phyloP scores from a whole-genome alignment of 2,329 filamentous ascomycete genomes.

The Thielaviopsis ethacetica region DNA sequence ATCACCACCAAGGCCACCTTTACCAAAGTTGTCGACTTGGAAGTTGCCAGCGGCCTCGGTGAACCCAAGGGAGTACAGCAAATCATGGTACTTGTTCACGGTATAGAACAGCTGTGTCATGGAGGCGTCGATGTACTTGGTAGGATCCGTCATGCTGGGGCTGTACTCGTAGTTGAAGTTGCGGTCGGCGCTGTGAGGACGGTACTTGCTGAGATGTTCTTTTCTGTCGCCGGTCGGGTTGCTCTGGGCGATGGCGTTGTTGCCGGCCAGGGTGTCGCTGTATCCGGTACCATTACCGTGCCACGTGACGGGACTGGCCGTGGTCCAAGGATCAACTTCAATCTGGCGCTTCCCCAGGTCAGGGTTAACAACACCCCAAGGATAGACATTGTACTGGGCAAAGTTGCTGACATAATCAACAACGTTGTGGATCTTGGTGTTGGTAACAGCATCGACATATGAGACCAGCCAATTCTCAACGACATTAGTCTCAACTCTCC shows the following conservation, averaged over 20 bases:
- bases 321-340: slow-evolving; percentile 32
- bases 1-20: slow-evolving; percentile 34
- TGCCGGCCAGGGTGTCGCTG: slow-evolving; percentile 38
- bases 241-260: slow-evolving; percentile 40
- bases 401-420: slow-evolving; percentile 38
- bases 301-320: slow-evolving; percentile 37
- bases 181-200: slow-evolving; percentile 25
- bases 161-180: slow-evolving; percentile 32
- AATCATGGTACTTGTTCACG: slow-evolving; percentile 40
- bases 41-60: slow-evolving; percentile 43
- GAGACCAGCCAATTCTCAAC: slow-evolving; percentile 36
- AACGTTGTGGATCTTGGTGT: slow-evolving; percentile 32
- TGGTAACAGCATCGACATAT: slow-evolving; percentile 35
- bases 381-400: slow-evolving; percentile 38
- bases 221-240: too few relatives aligned
- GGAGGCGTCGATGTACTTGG: slow-evolving; percentile 35
- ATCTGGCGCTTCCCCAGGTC: slow-evolving; percentile 27
- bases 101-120: slow-evolving; percentile 46
- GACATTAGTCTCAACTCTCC: slow-evolving; percentile 43
- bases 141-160: slow-evolving; percentile 19
- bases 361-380: slow-evolving; percentile 39
- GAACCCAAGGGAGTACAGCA: slow-evolving; percentile 41
- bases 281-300: slow-evolving; percentile 27
- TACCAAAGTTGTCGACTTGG: slow-evolving; percentile 37
- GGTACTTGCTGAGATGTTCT: too few relatives aligned